Base-by-base conservation (phyloP, 257 asterid genomes). In the Asclepias syriaca region DNA sequence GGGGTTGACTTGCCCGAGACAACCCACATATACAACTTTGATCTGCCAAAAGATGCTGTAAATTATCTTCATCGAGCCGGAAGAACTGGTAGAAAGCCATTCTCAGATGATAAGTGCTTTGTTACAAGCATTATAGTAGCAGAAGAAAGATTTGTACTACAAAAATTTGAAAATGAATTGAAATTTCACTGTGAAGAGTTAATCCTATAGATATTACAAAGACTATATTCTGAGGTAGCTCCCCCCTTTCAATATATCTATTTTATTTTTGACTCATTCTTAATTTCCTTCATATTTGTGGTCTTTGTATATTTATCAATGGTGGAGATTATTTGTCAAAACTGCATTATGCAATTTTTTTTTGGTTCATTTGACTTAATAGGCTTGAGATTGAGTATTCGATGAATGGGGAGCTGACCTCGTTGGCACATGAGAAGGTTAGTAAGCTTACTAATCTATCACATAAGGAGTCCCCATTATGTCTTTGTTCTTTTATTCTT, bases 11-110 rank as follows among this genome's bases (percentile, higher is more conserved):
- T 94, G 53, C 97, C 99, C 5, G 95, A 89, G 78, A 94, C 97
- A 46, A 91, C 97, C 57, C 97, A 91, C 76, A 87, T 94, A 66
- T 94, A 94, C 87, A 91, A 94, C 86, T 89, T 94, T 76, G 95
- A 89, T 80, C 86, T 87, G 72, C 97, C 99, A 60, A 91, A 83
- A 81, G 93, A 89, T 87, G 99, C 93, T n/a, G 78, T 86, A 55
- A 82, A 77, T 79, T 94, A 94, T 77, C 99, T 94, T 76, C 99
- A 94, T 77, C 90, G 99, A 61, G 99, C 97, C 48, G 99, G 99
- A 81, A 84, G 99, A 77, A 84, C 97, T 51, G 95, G 99, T 78
- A 84, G 99, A 83, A 94, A 89, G 84, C 99, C 99, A 69, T 94
- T 94, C 81, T 89, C 97, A 58, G 96, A 88, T 57, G 77, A 82